Evolutionary conservation across 108 stramenopile species (phyloP), one percentile per base, ranked within the genome.

Genomic region (Skeletonema grethae): DNA sequence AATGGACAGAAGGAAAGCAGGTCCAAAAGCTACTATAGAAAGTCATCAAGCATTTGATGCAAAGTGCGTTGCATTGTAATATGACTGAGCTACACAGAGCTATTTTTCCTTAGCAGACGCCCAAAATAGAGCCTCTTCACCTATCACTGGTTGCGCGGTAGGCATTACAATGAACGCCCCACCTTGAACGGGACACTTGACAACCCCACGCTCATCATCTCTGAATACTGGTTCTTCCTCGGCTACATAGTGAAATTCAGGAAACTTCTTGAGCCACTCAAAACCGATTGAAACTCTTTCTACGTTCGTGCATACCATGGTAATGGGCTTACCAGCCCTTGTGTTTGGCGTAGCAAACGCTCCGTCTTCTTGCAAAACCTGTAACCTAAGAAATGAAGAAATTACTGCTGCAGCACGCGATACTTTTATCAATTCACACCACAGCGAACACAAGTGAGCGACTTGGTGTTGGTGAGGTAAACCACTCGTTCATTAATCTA

Each of bases 61-160:
- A n/a, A n/a, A n/a, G n/a, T n/a, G n/a, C n/a, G n/a, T n/a, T 65
- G 11, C 25, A 31, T 24, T 18, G 20, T 2, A 64, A 41, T 35
- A 18, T 41, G 13, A 36, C 25, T 24, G 11, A 48, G 28, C 45
- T n/a, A 50, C 46, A 38, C 32, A 65, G 20, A 39, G 15, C 22
- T 28, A 34, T 35, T 18, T 6, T 6, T 57, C 7, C 56, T 68
- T 70, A 4, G 73, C 58, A 24, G 60, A 67, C 18, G 77, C 77
- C 77, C 77, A 78, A 61, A 69, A 78, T 18, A 78, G 56, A n/a
- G 77, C 77, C 29, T 78, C 77, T 53, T 78, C 77, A 8, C 77
- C 77, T 13, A 73, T 48, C 18, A 78, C 65, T 30, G 77, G 77
- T 16, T 22, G 25, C 18, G 71, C 57, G 16, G 77, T 72, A 25